These are phyloP conservation scores for Barbarea vulgaris DNA, from an alignment of 345 rosid genomes.

Conservation along the genomic window DNA sequence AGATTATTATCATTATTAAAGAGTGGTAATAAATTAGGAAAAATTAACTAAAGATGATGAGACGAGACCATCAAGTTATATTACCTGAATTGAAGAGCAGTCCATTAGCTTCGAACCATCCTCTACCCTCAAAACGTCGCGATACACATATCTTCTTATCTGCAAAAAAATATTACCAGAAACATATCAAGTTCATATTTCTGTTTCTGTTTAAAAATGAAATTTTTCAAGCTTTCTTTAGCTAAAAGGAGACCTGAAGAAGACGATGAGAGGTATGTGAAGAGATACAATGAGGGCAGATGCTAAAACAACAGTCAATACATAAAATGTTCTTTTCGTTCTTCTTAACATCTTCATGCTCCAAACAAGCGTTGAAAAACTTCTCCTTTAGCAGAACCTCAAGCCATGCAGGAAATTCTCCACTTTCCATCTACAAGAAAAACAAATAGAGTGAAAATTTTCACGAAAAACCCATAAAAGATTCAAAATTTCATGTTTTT, in stretches of 20 bases:
- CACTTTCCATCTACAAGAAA: constrained; percentile 18
- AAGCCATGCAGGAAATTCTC: constrained; percentile 47
- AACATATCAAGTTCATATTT: not conserved
- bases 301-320: constrained; percentile 73
- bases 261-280: constrained; percentile 72
- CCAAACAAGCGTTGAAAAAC: constrained; percentile 77
- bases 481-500: constrained; percentile 8
- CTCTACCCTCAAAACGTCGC: constrained; percentile 70
- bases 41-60: not conserved
- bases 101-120: constrained; percentile 76
- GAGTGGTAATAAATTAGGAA: not conserved
- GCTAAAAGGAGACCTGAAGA: constrained; percentile 61
- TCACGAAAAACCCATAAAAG: not conserved
- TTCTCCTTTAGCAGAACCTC: constrained; percentile 66
- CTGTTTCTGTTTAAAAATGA: not conserved
- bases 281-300: constrained; percentile 83
- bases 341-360: constrained; percentile 67
- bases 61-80: constrained; percentile 6
- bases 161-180: constrained; percentile 35
- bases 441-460: not conserved
- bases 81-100: constrained; percentile 76
- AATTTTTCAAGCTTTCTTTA: not conserved
- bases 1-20: not conserved
- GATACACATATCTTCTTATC: constrained; percentile 88
- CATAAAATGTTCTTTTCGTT: constrained; percentile 84